Percentiles rank a stretch among this genome's conserved stretches.
Evolutionary conservation across 2,329 filamentous ascomycete genomes (phyloP).

Genomic region (Fusarium domesticum): DNA sequence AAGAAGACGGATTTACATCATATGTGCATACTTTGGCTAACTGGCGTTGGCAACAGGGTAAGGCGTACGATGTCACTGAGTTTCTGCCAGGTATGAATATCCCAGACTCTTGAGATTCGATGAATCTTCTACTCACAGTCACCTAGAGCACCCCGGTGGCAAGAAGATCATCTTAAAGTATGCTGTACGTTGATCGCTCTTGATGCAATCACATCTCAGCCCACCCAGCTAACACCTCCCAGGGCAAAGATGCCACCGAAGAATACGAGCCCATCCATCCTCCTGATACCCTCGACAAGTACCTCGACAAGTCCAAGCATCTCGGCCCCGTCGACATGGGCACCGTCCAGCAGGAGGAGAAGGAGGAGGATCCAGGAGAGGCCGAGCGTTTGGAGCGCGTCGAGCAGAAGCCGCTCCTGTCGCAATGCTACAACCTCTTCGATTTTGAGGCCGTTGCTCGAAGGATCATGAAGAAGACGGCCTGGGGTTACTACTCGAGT

Average conservation of each 20-base stretch:
- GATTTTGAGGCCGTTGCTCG: constrained; percentile 95
- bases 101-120: background rate
- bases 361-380: constrained; percentile 61
- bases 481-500: constrained; percentile 97
- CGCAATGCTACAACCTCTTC: constrained; percentile 88
- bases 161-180: constrained; percentile 95
- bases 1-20: background rate
- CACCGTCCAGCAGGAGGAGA: constrained; percentile 69
- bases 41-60: constrained; percentile 47
- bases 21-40: constrained; percentile 14
- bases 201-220: background rate
- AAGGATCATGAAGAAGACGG: constrained; percentile 89
- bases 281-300: constrained; percentile 82
- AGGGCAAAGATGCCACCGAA: constrained; percentile 88
- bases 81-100: constrained; percentile 67
- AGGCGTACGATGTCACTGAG: constrained; percentile 86
- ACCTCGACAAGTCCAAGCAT: constrained; percentile 80
- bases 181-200: constrained; percentile 50
- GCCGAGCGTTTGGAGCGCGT: constrained; percentile 69
- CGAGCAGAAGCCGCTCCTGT: constrained; percentile 70
- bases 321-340: constrained; percentile 85
- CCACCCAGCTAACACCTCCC: constrained; percentile 9
- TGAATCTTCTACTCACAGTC: constrained; percentile 6
- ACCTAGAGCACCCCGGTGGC: constrained; percentile 77
- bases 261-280: constrained; percentile 88